Conservation (phyloP, 129 eudicot genomes). For the Centaurea solstitialis region DNA sequence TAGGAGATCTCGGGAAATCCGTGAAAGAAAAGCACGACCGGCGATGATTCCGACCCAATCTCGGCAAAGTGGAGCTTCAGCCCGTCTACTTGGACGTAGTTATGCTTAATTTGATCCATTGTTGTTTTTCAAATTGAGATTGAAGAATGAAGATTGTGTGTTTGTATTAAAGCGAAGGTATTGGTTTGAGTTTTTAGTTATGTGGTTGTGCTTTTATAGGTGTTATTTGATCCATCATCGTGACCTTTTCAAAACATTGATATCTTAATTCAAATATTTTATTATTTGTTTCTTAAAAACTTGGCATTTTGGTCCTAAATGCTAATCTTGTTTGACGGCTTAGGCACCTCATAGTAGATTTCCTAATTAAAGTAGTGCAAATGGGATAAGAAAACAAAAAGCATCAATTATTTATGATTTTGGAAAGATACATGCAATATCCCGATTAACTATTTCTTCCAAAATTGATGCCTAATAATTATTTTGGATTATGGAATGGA, state of each 20-base stretch:
- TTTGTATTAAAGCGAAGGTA: no score
- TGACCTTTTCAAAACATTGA: no score
- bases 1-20: constrained; percentile 41
- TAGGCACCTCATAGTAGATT: no score
- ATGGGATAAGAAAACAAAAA: background rate
- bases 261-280: background rate
- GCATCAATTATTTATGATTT: background rate
- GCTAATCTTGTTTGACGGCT: background rate
- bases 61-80: constrained; percentile 35
- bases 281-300: background rate
- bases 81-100: constrained; percentile 13
- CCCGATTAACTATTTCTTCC: background rate
- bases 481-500: no score
- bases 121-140: background rate
- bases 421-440: background rate
- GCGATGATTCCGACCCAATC: constrained; percentile 17
- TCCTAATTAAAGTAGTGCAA: background rate
- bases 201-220: no score
- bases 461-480: no score
- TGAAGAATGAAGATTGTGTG: no score
- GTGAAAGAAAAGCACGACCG: constrained; percentile 25
- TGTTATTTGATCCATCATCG: no score
- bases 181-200: no score
- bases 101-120: constrained; percentile 26
- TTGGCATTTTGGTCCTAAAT: background rate